phyloP scores from a whole-genome alignment of 306 rosid species.

The Vigna hirtella region DNA sequence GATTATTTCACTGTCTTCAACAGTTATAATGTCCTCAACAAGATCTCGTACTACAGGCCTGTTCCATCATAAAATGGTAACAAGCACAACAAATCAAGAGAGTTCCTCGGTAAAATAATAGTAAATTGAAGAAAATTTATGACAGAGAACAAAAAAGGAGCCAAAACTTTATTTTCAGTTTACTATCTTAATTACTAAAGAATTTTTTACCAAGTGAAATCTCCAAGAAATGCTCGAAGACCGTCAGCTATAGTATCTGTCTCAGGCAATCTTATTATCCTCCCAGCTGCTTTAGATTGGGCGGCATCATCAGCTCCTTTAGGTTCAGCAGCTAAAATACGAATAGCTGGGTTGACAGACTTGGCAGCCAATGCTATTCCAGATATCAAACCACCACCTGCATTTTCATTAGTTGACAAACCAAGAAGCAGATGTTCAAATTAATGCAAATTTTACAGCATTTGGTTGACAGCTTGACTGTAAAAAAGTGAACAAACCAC shows the following conservation, averaged over 20 bases:
- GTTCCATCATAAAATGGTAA: conserved; percentile 37
- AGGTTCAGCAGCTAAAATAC: conserved; percentile 88
- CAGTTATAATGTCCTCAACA: conserved; percentile 78
- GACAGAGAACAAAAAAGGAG: conserved; percentile 14
- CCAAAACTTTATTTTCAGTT: conserved; percentile 29
- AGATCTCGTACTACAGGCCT: conserved; percentile 92
- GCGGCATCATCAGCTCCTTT: conserved; percentile 93
- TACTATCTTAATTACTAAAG: conserved; percentile 30
- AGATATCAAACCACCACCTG: conserved; percentile 91
- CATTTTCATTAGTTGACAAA: conserved; percentile 44
- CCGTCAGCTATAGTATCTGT: conserved; percentile 92
- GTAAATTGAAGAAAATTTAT: not conserved
- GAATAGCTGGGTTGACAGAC: conserved; percentile 74
- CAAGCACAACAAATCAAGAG: conserved; percentile 29
- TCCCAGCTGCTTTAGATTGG: conserved; percentile 85
- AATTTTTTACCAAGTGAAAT: conserved; percentile 73
- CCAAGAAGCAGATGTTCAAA: conserved; percentile 1
- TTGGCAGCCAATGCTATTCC: conserved; percentile 96
- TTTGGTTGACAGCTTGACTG: conserved; percentile 23
- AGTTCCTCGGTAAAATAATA: not conserved
- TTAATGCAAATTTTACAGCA: conserved; percentile 6
- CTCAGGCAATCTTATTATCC: conserved; percentile 69
- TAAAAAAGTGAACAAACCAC: conserved; percentile 65
- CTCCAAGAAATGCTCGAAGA: conserved; percentile 86
- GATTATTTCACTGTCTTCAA: conserved; percentile 78